Base-by-base conservation (phyloP, 192 early-diverging fungal species). In the Coemansia sp. region DNA sequence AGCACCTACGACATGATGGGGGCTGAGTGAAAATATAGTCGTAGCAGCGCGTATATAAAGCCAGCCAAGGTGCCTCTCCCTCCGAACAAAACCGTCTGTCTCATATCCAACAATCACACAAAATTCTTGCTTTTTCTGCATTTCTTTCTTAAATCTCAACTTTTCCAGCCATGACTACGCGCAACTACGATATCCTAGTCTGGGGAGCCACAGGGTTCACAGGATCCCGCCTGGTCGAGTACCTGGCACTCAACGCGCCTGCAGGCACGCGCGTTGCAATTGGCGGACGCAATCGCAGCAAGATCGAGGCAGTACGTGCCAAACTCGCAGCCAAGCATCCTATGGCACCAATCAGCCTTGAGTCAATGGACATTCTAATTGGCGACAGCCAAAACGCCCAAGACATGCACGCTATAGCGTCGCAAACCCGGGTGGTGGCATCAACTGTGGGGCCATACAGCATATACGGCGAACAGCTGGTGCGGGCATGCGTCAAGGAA, bases 201-300 rank as follows among this genome's bases (percentile, higher is more conserved):
- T 91, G 84, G 78, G 94, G 94, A 6, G 92, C 91, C 13, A 89
- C 92, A 6, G 89, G 94, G 23, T 94, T 94, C 71, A 94, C 94
- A 4, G 94, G 94, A 11, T 60, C 68, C 2, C 73, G 86, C 24
- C 85, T 89, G 20, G 87, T 84, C 35, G 89, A 92, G 73, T 90
- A 93, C 45, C 69, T 83, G 63, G 72, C 72, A 13, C 58, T 66
- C 10, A 82, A 83, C 32, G 70, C 82, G 8, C 83, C 83, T 4
- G 20, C 59, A 27, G 74, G 73, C 27, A 71, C 89, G 4, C 81
- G 73, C 54, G 84, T 93, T 68, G 93, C 94, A 6, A 83, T 96
- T 29, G 92, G 90, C 22, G 94, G 94, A 14, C 87, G 94, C 45
- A 88, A 71, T 63, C 22, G 73, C 58, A 35, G 50, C 59, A 93